These are phyloP conservation scores for Agaricus bisporus DNA, from an alignment of 768 basidiomycete species.

Conservation along the genomic window DNA sequence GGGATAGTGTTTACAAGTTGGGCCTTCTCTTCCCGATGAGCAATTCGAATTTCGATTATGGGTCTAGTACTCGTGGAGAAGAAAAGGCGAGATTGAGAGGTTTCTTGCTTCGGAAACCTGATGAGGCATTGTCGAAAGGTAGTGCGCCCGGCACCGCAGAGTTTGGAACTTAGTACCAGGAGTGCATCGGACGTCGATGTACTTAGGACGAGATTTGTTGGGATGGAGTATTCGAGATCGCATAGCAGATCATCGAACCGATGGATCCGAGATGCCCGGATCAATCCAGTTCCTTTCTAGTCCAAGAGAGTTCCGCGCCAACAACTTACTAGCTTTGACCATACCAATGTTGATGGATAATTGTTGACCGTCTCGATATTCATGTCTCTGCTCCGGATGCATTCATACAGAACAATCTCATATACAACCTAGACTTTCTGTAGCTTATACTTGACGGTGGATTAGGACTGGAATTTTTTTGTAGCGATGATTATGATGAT, in stretches of 20 bases:
- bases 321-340: no score
- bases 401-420: no score
- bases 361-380: no score
- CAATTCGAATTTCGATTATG: conserved; percentile 58
- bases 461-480: no score
- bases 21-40: conserved; percentile 12
- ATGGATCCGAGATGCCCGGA: background rate
- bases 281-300: no score
- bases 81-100: conserved; percentile 63
- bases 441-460: no score
- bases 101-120: conserved; percentile 34
- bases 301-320: no score
- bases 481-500: no score
- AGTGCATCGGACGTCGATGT: background rate
- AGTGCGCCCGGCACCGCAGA: conserved; percentile 13
- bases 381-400: no score
- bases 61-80: conserved; percentile 76
- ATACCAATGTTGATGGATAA: no score
- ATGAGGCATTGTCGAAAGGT: background rate
- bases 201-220: background rate
- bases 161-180: conserved; percentile 1
- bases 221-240: background rate
- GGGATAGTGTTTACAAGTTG: conserved; percentile 6
- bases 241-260: background rate
- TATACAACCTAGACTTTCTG: no score